phyloP scores from a whole-genome alignment of 192 early-diverging fungal genomes.

The Haplosporangium gracile region DNA sequence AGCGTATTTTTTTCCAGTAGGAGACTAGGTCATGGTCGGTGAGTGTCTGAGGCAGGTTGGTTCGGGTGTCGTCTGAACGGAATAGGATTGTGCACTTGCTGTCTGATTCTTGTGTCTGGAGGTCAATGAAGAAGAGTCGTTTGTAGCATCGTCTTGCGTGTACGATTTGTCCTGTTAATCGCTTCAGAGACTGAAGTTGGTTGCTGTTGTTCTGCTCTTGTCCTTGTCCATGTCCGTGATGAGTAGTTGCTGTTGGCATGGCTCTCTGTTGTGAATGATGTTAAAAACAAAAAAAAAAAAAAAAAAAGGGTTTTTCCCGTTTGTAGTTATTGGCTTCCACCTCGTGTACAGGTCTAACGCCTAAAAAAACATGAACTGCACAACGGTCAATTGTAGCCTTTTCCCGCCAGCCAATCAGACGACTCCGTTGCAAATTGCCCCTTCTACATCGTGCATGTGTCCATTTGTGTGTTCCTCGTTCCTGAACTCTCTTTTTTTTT shows the following conservation, averaged over 20 bases:
- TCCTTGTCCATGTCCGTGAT: neutral
- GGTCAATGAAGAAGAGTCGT: conserved; percentile 47
- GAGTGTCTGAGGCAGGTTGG: conserved; percentile 7
- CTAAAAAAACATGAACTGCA: neutral
- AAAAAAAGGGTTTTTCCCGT: neutral
- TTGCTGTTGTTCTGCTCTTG: neutral
- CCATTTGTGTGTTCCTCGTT: no score
- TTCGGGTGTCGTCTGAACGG: conserved; percentile 58
- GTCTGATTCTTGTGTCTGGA: conserved; percentile 21
- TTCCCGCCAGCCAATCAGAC: conserved; percentile 3
- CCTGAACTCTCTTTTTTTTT: no score
- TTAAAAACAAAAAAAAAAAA: neutral
- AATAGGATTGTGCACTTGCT: conserved; percentile 56
- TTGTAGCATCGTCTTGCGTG: conserved; percentile 49
- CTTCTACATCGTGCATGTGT: no score
- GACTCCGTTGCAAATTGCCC: neutral
- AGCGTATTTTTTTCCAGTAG: conserved; percentile 33
- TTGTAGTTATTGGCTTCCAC: neutral
- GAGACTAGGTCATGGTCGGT: conserved; percentile 19
- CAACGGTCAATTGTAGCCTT: no score
- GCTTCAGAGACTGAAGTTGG: neutral
- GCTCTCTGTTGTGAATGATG: neutral
- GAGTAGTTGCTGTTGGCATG: neutral
- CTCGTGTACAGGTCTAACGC: neutral
- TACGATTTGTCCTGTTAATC: conserved; percentile 43